phyloP scores from a whole-genome alignment of 441 rosid genomes.

The Syzygium syzygioides region DNA sequence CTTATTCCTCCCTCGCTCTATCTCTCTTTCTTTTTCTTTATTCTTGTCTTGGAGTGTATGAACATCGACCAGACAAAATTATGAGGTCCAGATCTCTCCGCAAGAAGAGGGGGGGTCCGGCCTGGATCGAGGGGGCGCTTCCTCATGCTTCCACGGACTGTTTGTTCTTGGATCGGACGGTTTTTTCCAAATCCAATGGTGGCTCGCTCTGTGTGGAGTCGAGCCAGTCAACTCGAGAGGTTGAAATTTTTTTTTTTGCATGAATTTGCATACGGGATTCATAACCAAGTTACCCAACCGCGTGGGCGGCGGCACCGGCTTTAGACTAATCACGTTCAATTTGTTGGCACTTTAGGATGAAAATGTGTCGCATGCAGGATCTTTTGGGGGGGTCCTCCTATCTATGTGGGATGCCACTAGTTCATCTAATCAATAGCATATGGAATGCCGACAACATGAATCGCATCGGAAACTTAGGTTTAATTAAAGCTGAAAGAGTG shows the following conservation, averaged over 20 bases:
- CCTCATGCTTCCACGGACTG: neutral
- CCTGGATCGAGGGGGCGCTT: neutral
- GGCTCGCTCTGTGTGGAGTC: neutral
- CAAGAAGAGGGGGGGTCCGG: neutral
- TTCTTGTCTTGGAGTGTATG: neutral
- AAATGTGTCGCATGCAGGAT: neutral
- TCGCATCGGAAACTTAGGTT: neutral
- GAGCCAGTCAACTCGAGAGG: neutral
- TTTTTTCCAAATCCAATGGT: neutral
- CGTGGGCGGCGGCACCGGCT: neutral
- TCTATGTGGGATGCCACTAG: neutral
- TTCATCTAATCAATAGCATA: neutral
- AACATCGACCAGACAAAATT: neutral
- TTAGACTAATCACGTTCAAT: neutral
- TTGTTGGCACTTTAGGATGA: neutral
- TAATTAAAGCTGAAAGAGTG: neutral
- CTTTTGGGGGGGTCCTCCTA: neutral
- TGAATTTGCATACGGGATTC: neutral
- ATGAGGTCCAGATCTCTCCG: neutral
- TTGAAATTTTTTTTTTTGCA: neutral
- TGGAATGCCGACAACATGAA: neutral
- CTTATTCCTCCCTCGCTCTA: neutral
- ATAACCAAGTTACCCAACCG: neutral
- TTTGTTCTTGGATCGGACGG: neutral
- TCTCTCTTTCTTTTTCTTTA: no score